These are phyloP conservation scores for Heterobasidion parviporum DNA, from an alignment of 1,284 basidiomycete genomes.

Conservation along the genomic window DNA sequence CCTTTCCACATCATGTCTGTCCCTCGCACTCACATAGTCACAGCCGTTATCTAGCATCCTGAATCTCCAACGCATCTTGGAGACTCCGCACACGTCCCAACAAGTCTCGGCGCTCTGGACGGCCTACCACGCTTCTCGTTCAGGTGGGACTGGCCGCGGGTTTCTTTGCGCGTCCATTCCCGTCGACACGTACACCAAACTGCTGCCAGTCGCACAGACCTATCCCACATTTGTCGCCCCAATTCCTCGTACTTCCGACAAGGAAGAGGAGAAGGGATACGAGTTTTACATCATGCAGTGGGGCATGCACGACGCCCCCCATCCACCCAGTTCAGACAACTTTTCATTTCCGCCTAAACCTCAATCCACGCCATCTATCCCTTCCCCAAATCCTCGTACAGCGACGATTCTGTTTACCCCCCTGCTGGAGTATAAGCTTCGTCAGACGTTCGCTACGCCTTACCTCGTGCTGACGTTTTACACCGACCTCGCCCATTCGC, in stretches of 20 bases:
- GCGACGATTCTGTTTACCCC: constrained; percentile 88
- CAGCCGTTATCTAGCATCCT: constrained; percentile 78
- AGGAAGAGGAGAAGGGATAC: constrained; percentile 39
- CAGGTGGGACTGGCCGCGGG: constrained; percentile 70
- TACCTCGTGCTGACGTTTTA: constrained; percentile 90
- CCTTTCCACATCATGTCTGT: constrained; percentile 1
- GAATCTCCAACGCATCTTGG: constrained; percentile 65
- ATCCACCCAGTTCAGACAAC: constrained; percentile 28
- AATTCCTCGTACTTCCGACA: constrained; percentile 43
- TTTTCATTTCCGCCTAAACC: constrained; percentile 33
- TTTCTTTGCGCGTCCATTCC: constrained; percentile 80
- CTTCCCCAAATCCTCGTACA: constrained; percentile 34
- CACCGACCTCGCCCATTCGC: constrained; percentile 78
- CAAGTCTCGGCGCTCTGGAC: constrained; percentile 82
- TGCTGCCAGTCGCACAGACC: constrained; percentile 52
- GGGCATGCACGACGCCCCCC: constrained; percentile 66
- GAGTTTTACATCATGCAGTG: constrained; percentile 90
- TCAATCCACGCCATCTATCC: constrained; percentile 16
- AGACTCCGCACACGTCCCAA: constrained; percentile 61
- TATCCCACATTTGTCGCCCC: constrained; percentile 80
- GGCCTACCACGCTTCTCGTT: constrained; percentile 78
- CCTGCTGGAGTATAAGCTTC: constrained; percentile 89
- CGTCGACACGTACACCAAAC: constrained; percentile 60
- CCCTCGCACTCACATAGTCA: background rate
- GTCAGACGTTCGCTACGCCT: constrained; percentile 84